These are phyloP conservation scores for Larix sibirica DNA, from an alignment of 83 land plant genomes.

Conservation along the genomic window DNA sequence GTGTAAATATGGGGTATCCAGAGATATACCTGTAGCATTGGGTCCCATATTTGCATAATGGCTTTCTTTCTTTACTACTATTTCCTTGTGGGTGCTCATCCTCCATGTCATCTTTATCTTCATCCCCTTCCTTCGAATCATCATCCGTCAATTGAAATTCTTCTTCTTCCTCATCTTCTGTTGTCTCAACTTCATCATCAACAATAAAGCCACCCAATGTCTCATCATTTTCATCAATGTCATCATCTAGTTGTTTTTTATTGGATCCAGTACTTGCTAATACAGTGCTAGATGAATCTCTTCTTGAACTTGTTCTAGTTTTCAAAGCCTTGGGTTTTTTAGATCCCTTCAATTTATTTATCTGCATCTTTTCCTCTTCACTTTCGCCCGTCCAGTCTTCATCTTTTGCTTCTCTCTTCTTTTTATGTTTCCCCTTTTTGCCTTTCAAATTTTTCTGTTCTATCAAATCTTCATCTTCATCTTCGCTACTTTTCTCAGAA, in stretches of 20 bases:
- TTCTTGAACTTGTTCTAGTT: not conserved
- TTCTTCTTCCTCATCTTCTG: not conserved
- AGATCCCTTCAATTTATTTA: not conserved
- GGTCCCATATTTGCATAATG: slow-evolving; percentile 1
- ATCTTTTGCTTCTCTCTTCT: slow-evolving; percentile 9
- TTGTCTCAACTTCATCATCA: slow-evolving; percentile 7
- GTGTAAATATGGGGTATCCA: not conserved
- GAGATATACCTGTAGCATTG: not conserved
- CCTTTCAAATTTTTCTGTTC: not conserved
- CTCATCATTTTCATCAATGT: not conserved
- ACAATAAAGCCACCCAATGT: slow-evolving; percentile 4
- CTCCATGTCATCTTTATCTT: not conserved
- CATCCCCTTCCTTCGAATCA: slow-evolving; percentile 10
- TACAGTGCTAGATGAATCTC: not conserved
- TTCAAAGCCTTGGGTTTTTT: not conserved
- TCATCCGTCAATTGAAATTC: not conserved
- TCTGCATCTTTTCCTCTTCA: not conserved
- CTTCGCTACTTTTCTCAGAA: not conserved
- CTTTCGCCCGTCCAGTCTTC: slow-evolving; percentile 3
- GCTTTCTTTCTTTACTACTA: not conserved
- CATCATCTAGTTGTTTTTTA: not conserved
- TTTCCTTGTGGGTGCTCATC: not conserved
- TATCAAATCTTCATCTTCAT: not conserved
- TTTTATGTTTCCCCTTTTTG: not conserved
- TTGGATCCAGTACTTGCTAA: not conserved